Evolutionary conservation across 2,329 filamentous ascomycete species (phyloP).

Genomic region (Aspergillus felis): DNA sequence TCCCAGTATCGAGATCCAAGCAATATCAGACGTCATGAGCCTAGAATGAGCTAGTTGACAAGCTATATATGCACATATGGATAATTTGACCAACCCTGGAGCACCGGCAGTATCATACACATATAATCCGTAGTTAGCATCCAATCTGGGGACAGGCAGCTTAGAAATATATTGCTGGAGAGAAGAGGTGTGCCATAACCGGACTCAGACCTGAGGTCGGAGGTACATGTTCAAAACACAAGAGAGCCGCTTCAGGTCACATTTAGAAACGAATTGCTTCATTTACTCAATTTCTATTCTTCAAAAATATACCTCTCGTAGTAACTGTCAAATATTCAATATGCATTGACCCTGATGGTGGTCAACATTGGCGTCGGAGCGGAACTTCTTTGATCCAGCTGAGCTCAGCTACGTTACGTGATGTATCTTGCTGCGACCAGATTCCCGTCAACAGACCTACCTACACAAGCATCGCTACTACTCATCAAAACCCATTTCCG

Average conservation of each 20-base stretch:
- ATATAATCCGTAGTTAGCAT: too few relatives aligned
- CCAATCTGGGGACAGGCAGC: too few relatives aligned
- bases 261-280: too few relatives aligned
- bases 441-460: constrained; percentile 11
- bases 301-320: background rate
- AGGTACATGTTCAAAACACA: background rate
- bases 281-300: background rate
- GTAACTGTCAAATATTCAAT: background rate
- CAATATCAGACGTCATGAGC: too few relatives aligned
- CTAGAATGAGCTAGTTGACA: background rate
- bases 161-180: too few relatives aligned
- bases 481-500: constrained; percentile 6
- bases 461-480: constrained; percentile 17
- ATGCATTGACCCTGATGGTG: background rate
- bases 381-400: constrained; percentile 35
- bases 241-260: background rate
- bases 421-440: constrained; percentile 18
- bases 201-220: background rate
- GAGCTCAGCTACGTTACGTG: constrained; percentile 28
- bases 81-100: too few relatives aligned
- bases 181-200: too few relatives aligned
- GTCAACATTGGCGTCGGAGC: constrained; percentile 6
- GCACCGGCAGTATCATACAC: too few relatives aligned
- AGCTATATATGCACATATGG: background rate
- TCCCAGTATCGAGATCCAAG: background rate